Conservation (phyloP, 2,329 filamentous ascomycete species). For the Ascomycota sp. region DNA sequence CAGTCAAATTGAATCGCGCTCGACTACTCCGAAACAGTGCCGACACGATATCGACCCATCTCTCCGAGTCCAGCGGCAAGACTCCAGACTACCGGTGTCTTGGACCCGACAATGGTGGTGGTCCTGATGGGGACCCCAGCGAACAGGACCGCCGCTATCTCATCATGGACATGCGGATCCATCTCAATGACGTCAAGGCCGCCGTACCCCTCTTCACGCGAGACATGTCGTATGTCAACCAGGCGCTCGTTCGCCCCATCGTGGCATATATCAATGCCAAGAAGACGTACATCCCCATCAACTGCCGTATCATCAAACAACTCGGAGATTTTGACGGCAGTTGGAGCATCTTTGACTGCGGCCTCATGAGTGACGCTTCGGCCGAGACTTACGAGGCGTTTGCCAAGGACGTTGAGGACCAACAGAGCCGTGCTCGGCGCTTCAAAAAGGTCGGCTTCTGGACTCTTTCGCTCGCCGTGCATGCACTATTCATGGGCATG, state of each 20-base stretch:
- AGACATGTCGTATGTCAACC: conserved; percentile 86
- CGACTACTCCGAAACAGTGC: conserved; percentile 30
- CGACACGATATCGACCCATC: conserved; percentile 8
- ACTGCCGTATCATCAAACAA: conserved; percentile 80
- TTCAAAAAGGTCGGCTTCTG: conserved; percentile 94
- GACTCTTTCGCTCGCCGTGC: conserved; percentile 78
- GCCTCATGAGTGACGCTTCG: conserved; percentile 78
- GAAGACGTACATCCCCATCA: conserved; percentile 84
- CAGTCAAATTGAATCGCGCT: conserved; percentile 58
- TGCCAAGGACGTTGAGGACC: conserved; percentile 71
- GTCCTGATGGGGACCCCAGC: conserved; percentile 1
- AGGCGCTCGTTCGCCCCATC: conserved; percentile 81
- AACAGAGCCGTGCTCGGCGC: conserved; percentile 61
- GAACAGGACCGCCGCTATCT: conserved; percentile 54
- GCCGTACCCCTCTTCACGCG: conserved; percentile 80
- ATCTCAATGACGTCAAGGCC: conserved; percentile 85
- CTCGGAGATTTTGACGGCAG: conserved; percentile 78
- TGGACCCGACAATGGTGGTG: background rate
- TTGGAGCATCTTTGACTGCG: conserved; percentile 86
- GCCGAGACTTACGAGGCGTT: conserved; percentile 91
- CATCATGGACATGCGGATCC: conserved; percentile 83
- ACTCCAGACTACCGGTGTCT: too few relatives aligned
- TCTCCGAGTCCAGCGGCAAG: background rate
- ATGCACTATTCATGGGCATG: conserved; percentile 86
- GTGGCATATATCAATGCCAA: conserved; percentile 96